These are phyloP conservation scores for Breynia disticha DNA, from an alignment of 441 rosid genomes.

Conservation along the genomic window DNA sequence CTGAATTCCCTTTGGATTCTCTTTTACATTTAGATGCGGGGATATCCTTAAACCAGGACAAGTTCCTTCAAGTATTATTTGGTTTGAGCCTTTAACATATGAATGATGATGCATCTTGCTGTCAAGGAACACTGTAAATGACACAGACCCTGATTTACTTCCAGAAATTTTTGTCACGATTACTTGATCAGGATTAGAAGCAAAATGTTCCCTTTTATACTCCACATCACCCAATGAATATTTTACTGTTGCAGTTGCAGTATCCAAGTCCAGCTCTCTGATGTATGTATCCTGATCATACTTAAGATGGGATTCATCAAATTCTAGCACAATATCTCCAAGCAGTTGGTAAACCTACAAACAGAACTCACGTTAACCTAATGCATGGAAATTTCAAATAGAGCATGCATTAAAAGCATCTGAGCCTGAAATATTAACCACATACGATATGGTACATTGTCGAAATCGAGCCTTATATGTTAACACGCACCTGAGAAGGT, in stretches of 20 bases:
- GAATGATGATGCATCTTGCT: conserved; percentile 54
- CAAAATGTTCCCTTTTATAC: conserved; percentile 68
- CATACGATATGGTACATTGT: not conserved
- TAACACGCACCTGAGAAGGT: conserved; percentile 52
- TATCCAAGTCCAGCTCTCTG: conserved; percentile 81
- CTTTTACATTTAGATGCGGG: conserved; percentile 29
- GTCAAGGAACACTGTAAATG: conserved; percentile 58
- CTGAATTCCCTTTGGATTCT: conserved; percentile 56
- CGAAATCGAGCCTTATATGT: not conserved
- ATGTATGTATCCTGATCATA: conserved; percentile 49
- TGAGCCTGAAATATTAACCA: not conserved
- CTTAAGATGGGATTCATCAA: conserved; percentile 57
- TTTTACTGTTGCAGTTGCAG: conserved; percentile 61
- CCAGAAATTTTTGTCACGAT: conserved; percentile 57
- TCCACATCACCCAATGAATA: conserved; percentile 59
- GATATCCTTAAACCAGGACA: conserved; percentile 60
- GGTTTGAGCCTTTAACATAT: conserved; percentile 33
- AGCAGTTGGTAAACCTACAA: conserved; percentile 77
- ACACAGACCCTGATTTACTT: conserved; percentile 53
- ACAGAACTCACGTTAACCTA: not conserved
- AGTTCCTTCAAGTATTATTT: conserved; percentile 55
- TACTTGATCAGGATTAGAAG: conserved; percentile 70
- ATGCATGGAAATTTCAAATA: too few species aligned
- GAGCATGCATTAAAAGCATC: too few species aligned
- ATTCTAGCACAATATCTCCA: conserved; percentile 71